Conservation (phyloP, 164 flowering plant genomes). For the Kalanchoe fedtschenkoi region DNA sequence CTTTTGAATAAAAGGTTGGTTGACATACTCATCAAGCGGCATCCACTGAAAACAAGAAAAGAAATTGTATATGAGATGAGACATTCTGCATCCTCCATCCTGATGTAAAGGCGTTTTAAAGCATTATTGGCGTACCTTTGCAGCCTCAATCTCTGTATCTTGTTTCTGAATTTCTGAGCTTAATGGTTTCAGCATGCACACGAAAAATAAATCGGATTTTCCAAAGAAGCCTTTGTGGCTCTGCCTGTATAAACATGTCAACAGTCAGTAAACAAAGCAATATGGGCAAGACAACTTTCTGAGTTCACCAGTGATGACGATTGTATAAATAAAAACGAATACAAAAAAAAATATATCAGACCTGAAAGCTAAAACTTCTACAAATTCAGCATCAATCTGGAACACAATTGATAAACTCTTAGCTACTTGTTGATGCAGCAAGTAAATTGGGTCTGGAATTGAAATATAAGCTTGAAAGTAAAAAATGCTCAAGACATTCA, state of each 20-base stretch:
- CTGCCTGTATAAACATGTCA: neutral
- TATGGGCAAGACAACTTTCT: neutral
- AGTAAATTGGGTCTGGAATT: too few species aligned
- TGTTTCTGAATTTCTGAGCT: slow-evolving; percentile 53
- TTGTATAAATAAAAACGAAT: neutral
- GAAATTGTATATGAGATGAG: neutral
- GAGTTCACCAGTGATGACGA: neutral
- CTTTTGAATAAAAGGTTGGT: slow-evolving; percentile 26
- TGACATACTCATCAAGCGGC: slow-evolving; percentile 32
- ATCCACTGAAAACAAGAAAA: slow-evolving; percentile 35
- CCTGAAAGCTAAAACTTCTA: slow-evolving; percentile 78
- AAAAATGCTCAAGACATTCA: neutral
- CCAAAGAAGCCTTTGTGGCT: slow-evolving; percentile 11
- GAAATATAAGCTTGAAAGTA: neutral
- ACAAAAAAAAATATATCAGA: slow-evolving; percentile 9
- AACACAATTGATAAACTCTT: neutral
- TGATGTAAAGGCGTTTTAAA: neutral
- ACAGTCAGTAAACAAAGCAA: neutral
- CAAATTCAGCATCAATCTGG: slow-evolving; percentile 70
- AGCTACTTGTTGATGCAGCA: neutral
- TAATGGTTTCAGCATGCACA: slow-evolving; percentile 58
- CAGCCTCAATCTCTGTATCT: slow-evolving; percentile 52
- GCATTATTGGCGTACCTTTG: slow-evolving; percentile 30
- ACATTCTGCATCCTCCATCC: neutral
- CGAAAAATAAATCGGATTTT: slow-evolving; percentile 64